Conservation (phyloP, 768 basidiomycete genomes). For the Pisolithus marmoratus region DNA sequence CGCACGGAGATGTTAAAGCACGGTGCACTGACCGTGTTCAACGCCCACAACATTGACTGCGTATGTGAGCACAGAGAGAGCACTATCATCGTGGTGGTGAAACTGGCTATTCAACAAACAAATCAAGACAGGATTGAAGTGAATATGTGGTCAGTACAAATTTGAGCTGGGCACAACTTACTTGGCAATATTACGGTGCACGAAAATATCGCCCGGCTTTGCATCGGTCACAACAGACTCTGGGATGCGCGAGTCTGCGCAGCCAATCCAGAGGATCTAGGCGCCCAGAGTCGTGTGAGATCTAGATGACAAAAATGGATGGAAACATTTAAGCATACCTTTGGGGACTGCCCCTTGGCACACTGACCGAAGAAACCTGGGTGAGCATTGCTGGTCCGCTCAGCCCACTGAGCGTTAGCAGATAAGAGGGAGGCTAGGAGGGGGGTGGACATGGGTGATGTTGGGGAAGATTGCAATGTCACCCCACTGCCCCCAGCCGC, state of each 20-base stretch:
- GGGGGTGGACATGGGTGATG: background rate
- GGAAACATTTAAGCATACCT: conserved; percentile 46
- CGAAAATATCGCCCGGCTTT: conserved; percentile 82
- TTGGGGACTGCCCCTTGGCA: conserved; percentile 61
- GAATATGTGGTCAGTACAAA: background rate
- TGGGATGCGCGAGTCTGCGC: conserved; percentile 84
- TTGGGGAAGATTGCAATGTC: background rate
- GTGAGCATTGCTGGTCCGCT: conserved; percentile 46
- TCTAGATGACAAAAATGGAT: background rate
- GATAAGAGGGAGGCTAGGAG: conserved; percentile 28
- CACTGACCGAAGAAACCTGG: conserved; percentile 59
- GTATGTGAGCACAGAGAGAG: conserved; percentile 66
- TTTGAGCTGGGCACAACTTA: conserved; percentile 27
- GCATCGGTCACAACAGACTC: conserved; percentile 70
- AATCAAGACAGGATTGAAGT: background rate
- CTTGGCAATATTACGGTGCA: conserved; percentile 89
- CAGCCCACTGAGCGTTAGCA: conserved; percentile 67
- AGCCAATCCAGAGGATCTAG: conserved; percentile 78
- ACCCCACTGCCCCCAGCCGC: background rate
- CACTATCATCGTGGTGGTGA: conserved; percentile 64
- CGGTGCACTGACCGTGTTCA: conserved; percentile 61
- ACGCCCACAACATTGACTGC: conserved; percentile 68
- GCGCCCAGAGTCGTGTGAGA: background rate
- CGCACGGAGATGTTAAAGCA: too few relatives aligned
- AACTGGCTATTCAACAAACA: conserved; percentile 60